Evolutionary conservation across 345 rosid genomes (phyloP).

Genomic region (Eucalyptus erythrocorys): DNA sequence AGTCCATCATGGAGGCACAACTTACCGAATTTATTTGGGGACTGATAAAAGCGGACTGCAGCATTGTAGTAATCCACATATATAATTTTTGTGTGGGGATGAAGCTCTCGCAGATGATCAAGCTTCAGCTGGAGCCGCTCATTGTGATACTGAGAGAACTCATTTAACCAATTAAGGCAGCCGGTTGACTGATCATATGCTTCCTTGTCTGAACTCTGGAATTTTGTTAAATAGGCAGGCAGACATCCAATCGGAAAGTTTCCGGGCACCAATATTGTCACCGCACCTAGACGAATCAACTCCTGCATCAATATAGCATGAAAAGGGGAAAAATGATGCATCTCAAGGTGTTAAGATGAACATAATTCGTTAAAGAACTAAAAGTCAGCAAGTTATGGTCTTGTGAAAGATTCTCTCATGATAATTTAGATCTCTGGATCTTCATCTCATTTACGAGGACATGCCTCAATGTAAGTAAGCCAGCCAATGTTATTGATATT

Average conservation of each 20-base stretch:
- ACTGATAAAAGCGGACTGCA: background rate
- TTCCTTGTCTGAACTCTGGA: background rate
- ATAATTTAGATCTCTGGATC: background rate
- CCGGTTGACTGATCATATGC: conserved; percentile 27
- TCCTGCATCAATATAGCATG: conserved; percentile 9
- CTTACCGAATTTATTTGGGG: conserved; percentile 26
- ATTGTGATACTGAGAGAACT: conserved; percentile 22
- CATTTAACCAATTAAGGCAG: conserved; percentile 27
- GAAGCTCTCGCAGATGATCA: background rate
- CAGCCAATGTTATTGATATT: background rate
- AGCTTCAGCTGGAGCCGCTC: conserved; percentile 13
- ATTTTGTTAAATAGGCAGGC: conserved; percentile 9
- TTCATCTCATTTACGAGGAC: background rate
- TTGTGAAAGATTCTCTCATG: background rate
- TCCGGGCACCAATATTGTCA: conserved; percentile 33
- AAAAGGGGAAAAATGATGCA: background rate
- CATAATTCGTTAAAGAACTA: background rate
- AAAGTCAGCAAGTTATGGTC: background rate
- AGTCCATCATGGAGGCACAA: background rate
- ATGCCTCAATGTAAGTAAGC: background rate
- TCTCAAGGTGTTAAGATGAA: background rate
- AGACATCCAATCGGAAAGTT: conserved; percentile 27
- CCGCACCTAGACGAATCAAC: conserved; percentile 28
- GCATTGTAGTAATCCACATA: conserved; percentile 28
- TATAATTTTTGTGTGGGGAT: conserved; percentile 15